Conservation (phyloP, 192 early-diverging fungal species). For the Coemansia interrupta region DNA sequence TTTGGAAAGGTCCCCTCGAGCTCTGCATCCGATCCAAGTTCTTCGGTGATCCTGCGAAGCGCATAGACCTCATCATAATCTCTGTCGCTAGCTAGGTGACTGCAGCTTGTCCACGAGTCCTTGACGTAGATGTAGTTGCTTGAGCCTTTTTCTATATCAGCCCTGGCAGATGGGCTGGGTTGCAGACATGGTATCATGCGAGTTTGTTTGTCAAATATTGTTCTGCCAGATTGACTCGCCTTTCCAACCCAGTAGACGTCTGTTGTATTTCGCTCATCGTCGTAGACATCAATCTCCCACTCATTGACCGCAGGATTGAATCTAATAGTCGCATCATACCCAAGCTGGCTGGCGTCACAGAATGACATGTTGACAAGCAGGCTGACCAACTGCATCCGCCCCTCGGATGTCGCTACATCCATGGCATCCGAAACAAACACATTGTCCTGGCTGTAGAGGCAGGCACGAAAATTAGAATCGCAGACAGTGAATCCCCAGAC, state of each 20-base stretch:
- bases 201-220: no score
- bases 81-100: not conserved
- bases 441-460: not conserved
- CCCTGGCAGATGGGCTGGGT: no score
- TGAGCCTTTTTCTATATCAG: not conserved
- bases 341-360: not conserved
- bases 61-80: not conserved
- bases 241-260: not conserved
- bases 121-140: not conserved
- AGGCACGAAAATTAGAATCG: constrained; percentile 2
- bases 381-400: not conserved
- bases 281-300: constrained; percentile 5
- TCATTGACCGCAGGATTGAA: not conserved
- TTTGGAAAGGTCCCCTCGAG: not conserved
- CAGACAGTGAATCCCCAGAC: constrained; percentile 25
- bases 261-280: not conserved
- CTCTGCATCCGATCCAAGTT: not conserved
- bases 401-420: not conserved
- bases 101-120: not conserved
- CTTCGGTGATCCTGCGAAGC: not conserved
- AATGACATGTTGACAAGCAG: not conserved
- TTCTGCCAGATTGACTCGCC: no score
- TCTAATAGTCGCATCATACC: not conserved
- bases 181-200: no score
- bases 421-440: not conserved